Conservation (phyloP, 495 filamentous ascomycete genomes). For the Immersiella caudata region DNA sequence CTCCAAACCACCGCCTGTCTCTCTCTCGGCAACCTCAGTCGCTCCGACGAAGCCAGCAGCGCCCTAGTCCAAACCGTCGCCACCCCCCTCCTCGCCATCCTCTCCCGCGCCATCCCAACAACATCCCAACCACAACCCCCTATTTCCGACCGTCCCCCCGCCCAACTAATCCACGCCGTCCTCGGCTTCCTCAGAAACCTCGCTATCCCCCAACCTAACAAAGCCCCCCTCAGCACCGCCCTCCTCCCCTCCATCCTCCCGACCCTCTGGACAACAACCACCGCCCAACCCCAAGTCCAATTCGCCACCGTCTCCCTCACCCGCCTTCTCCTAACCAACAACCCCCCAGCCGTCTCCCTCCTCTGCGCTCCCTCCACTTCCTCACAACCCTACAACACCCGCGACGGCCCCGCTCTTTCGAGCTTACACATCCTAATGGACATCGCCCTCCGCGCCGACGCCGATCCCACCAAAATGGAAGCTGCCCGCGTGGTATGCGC, state of each 20-base stretch:
- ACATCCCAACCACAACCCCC: neutral
- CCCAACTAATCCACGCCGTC: constrained; percentile 52
- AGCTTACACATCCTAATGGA: constrained; percentile 63
- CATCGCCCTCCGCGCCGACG: constrained; percentile 60
- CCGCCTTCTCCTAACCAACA: constrained; percentile 64
- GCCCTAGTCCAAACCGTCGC: constrained; percentile 63
- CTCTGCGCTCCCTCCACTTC: constrained; percentile 45
- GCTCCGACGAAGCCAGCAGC: constrained; percentile 65
- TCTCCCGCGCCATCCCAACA: constrained; percentile 41
- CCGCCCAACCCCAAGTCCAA: constrained; percentile 66
- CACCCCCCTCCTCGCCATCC: constrained; percentile 55
- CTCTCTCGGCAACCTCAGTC: constrained; percentile 75
- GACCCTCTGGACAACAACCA: constrained; percentile 58
- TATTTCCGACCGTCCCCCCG: constrained; percentile 1
- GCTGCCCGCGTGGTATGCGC: constrained; percentile 67
- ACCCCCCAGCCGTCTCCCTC: constrained; percentile 57
- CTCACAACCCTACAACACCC: neutral
- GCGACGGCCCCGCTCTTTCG: constrained; percentile 46
- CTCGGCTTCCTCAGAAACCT: constrained; percentile 82
- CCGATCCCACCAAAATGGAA: constrained; percentile 72
- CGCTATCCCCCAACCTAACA: constrained; percentile 68
- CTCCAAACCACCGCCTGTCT: constrained; percentile 76
- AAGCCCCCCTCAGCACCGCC: constrained; percentile 55
- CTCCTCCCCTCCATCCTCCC: constrained; percentile 54
- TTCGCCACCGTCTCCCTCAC: constrained; percentile 69